phyloP scores from a whole-genome alignment of 2,329 filamentous ascomycete genomes.

The Diaporthe sp. region DNA sequence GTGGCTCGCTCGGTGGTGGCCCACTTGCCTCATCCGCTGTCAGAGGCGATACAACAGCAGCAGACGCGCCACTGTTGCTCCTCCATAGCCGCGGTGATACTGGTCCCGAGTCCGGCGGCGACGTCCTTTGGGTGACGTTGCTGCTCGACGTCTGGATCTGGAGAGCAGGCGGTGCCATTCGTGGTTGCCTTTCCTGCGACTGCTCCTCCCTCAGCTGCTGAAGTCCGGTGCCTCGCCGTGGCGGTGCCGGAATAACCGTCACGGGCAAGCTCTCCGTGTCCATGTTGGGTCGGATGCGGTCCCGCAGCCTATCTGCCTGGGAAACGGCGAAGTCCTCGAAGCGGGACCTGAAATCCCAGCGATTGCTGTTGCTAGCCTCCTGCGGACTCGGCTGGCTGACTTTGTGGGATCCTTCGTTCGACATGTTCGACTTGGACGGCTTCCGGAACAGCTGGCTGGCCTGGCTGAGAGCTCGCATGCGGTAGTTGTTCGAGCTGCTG shows the following conservation, averaged over 20 bases:
- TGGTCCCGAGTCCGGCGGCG: constrained; percentile 27
- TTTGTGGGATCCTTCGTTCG: constrained; percentile 30
- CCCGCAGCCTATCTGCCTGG: constrained; percentile 72
- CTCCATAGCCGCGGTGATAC: constrained; percentile 38
- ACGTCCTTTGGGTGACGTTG: constrained; percentile 17
- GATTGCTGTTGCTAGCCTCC: constrained; percentile 45
- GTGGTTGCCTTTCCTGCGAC: constrained; percentile 45
- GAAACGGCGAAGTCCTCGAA: constrained; percentile 73
- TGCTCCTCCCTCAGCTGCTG: constrained; percentile 71
- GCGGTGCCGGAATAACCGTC: constrained; percentile 73
- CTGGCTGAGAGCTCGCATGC: constrained; percentile 51
- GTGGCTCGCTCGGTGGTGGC: constrained; percentile 6
- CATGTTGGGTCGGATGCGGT: constrained; percentile 67
- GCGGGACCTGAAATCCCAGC: constrained; percentile 70
- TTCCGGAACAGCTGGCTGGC: constrained; percentile 49
- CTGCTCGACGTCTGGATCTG: constrained; percentile 27
- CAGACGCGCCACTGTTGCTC: constrained; percentile 36
- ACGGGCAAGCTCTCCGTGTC: constrained; percentile 70
- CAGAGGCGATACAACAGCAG: constrained; percentile 4
- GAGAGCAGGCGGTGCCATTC: constrained; percentile 21
- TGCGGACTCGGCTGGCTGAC: constrained; percentile 41
- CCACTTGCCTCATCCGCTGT: constrained; percentile 20
- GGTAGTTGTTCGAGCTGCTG: constrained; percentile 40
- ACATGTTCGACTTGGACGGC: constrained; percentile 35
- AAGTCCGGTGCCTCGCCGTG: constrained; percentile 69